Base-by-base conservation (phyloP, 129 eudicot genomes). In the Lonicera japonica region DNA sequence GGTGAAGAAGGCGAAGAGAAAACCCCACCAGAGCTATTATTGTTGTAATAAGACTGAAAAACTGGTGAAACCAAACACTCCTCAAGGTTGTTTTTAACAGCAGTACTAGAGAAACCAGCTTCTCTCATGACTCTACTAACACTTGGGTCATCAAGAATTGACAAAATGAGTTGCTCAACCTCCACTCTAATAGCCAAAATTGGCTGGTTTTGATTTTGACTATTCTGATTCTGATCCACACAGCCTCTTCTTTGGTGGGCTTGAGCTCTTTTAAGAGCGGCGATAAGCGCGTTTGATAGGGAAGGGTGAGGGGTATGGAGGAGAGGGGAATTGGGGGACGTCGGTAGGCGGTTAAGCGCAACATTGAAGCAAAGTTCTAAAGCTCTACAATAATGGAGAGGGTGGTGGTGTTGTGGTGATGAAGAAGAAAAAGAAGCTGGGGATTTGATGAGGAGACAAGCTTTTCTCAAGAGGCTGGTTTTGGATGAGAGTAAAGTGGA, bases 291-390 rank as follows among this genome's bases (percentile, higher is more conserved):
- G 60, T 88, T 88, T 0, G 96, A 88, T 10, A 84, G 74, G 14
- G 85, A 85, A 76, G 96, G 96, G 67, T 79, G 94, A n/a, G n/a
- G n/a, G 38, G 82, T 81, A 75, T 84, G 88, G 20, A 82, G 78
- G 21, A 86, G 81, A 15, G 88, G 86, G 11, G 77, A 78, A 7
- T n/a, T n/a, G n/a, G 95, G 89, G 5, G 86, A 73, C 1, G 98
- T 86, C 5, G 98, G 96, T 17, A 87, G 85, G 65, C 96, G 73
- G 66, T 87, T 87, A 63, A 87, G 86, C 19, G 96, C 96, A 34
- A 92, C 96, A 73, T 85, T 87, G 84, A 92, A 87, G 70, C 96
- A 87, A 29, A 92, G 86, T 69, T 87, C 96, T 58, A 92, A 87
- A 23, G 96, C 98, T 63, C 95, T 71, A 67, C 82, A 84, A 46